phyloP scores from a whole-genome alignment of 768 basidiomycete species.

The Serendipita sp. region DNA sequence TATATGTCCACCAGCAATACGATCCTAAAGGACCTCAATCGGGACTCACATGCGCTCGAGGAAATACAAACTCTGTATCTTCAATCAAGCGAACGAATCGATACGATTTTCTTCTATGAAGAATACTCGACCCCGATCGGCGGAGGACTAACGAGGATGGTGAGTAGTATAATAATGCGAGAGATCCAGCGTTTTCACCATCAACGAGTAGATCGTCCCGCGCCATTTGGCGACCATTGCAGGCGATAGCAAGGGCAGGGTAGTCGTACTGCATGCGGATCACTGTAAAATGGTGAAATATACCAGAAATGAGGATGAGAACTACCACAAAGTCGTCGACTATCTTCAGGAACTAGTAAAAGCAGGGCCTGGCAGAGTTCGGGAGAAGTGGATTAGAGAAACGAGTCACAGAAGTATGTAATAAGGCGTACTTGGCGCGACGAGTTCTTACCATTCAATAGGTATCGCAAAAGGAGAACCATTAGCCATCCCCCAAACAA shows the following conservation, averaged over 20 bases:
- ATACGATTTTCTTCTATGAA: not conserved
- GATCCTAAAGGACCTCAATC: not conserved
- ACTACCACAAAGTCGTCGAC: not conserved
- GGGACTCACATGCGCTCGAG: not conserved
- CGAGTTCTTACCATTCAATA: too few relatives aligned
- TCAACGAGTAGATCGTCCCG: not conserved
- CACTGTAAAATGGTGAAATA: not conserved
- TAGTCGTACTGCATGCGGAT: not conserved
- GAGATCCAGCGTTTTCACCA: not conserved
- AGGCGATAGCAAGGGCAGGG: not conserved
- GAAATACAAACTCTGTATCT: not conserved
- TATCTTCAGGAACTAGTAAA: too few relatives aligned
- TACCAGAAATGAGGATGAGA: not conserved
- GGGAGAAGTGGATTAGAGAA: too few relatives aligned
- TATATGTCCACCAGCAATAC: not conserved
- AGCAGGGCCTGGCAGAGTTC: too few relatives aligned
- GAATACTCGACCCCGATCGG: not conserved
- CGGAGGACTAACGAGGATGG: not conserved
- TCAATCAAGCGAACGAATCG: not conserved
- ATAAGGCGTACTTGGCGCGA: too few relatives aligned
- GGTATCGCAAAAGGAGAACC: too few relatives aligned
- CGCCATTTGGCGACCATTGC: not conserved
- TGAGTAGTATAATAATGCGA: not conserved
- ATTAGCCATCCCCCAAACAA: too few relatives aligned
- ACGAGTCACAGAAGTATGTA: too few relatives aligned